Evolutionary conservation across 441 rosid genomes (phyloP).

Genomic region (Erodium moschatum): DNA sequence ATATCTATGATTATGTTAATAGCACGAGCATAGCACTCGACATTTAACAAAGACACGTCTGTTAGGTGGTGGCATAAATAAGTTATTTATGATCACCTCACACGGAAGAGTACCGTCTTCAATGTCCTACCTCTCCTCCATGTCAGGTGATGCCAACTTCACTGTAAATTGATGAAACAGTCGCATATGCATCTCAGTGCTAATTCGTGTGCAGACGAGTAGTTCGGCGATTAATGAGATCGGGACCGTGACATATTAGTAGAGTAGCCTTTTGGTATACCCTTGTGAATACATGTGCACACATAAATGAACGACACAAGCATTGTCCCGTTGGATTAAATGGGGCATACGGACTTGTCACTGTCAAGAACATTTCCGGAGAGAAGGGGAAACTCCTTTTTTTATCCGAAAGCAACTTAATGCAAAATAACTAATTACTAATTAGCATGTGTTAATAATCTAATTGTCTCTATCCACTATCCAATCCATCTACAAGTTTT

Average conservation of each 20-base stretch:
- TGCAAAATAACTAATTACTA: neutral
- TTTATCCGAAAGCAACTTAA: neutral
- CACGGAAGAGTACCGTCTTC: neutral
- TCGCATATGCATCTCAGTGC: neutral
- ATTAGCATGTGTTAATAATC: neutral
- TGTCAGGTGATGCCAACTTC: neutral
- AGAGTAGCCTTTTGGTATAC: neutral
- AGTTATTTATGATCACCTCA: slow-evolving; percentile 2
- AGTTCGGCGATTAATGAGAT: neutral
- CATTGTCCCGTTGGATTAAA: neutral
- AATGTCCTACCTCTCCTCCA: neutral
- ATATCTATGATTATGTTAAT: too few species aligned
- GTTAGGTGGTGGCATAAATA: slow-evolving; percentile 2
- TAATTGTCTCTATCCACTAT: too few species aligned
- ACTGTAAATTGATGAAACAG: neutral
- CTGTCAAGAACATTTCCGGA: neutral
- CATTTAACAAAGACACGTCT: neutral
- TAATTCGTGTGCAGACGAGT: neutral
- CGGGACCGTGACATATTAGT: neutral
- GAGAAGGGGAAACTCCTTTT: neutral
- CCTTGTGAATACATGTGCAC: slow-evolving; percentile 3
- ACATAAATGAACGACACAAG: neutral
- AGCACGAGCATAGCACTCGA: neutral
- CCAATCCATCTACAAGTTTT: too few species aligned
- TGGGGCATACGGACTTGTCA: slow-evolving; percentile 4